Evolutionary conservation across 768 basidiomycete species (phyloP), one percentile per base, ranked within the genome.

Genomic region (Astraeus odoratus): DNA sequence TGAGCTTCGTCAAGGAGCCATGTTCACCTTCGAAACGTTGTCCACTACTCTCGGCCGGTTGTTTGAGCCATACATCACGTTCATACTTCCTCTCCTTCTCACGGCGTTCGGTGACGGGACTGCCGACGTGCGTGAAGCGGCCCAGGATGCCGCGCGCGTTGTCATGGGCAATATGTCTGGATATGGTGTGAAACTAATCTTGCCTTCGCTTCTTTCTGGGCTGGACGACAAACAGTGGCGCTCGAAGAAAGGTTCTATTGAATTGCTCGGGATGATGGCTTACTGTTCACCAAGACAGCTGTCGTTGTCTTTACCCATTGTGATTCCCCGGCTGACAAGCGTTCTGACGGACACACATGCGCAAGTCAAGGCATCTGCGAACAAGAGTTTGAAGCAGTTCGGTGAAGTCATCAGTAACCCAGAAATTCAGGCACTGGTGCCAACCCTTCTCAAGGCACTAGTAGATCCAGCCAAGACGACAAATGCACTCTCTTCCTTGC

Each of bases 141-240:
- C 90, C 0, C 81, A 89, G 54, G 95, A 98, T 50, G 86, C 96
- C 1, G 81, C 92, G 3, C 81, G 84, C 39, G 81, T 92, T 25
- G 93, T 99, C 69, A 98, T 98, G 96, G 85, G 81, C 1, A 87
- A 88, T 51, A 75, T 99, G 61, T 94, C 91, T 13, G 92, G 85
- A 1, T 92, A 97, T 60, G 94, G 93, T 27, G 86, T 99, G 58
- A 98, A 99, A 67, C 78, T 93, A 36, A 92, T 99, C 48, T 67
- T 98, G 13, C 95, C 96, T 0, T 84, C 86, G 2, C 64, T 99
- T 18, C 73, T 99, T 8, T 83, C 83, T 30, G 94, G 93, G 19
- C 68, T 98, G 42, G 94, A 98, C 53, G 96, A 98, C 63, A 97
- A 95, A 60, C 95, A 98, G 58, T 98, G 96, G 96, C 76, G 96